These are phyloP conservation scores for Amanita phalloides DNA, from an alignment of 768 basidiomycete genomes.

Conservation along the genomic window DNA sequence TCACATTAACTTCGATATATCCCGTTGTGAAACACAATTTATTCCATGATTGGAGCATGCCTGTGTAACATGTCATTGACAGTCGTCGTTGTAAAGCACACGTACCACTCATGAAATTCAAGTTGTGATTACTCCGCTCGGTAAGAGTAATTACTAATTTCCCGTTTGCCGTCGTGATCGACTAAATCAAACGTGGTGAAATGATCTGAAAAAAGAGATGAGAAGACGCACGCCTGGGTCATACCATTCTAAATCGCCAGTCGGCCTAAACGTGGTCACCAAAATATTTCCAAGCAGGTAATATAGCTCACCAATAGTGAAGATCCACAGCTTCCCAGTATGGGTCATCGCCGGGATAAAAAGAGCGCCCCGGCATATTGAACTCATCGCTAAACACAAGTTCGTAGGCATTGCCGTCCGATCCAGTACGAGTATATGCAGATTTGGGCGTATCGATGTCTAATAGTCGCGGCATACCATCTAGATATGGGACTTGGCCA, in stretches of 20 bases:
- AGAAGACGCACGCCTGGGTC: slow-evolving; percentile 42
- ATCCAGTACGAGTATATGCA: slow-evolving; percentile 47
- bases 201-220: not conserved
- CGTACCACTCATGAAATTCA: slow-evolving; percentile 78
- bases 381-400: slow-evolving; percentile 87
- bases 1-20: slow-evolving; percentile 76
- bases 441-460: slow-evolving; percentile 65
- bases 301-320: slow-evolving; percentile 61
- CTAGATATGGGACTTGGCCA: slow-evolving; percentile 78
- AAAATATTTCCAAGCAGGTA: not conserved
- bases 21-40: slow-evolving; percentile 93
- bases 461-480: slow-evolving; percentile 57
- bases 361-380: slow-evolving; percentile 42
- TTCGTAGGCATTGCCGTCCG: slow-evolving; percentile 68
- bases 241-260: slow-evolving; percentile 81
- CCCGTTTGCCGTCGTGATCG: slow-evolving; percentile 66
- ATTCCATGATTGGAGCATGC: slow-evolving; percentile 83
- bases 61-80: slow-evolving; percentile 15
- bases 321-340: slow-evolving; percentile 82
- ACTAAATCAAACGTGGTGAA: slow-evolving; percentile 19
- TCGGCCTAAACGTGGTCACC: slow-evolving; percentile 29
- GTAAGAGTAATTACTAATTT: slow-evolving; percentile 74
- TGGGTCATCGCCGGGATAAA: slow-evolving; percentile 77
- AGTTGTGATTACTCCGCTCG: slow-evolving; percentile 57
- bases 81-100: slow-evolving; percentile 18